Evolutionary conservation across 1,139 yeast species (phyloP), one percentile per base, ranked within the genome.

Genomic region (Lodderomyces elongisporus): DNA sequence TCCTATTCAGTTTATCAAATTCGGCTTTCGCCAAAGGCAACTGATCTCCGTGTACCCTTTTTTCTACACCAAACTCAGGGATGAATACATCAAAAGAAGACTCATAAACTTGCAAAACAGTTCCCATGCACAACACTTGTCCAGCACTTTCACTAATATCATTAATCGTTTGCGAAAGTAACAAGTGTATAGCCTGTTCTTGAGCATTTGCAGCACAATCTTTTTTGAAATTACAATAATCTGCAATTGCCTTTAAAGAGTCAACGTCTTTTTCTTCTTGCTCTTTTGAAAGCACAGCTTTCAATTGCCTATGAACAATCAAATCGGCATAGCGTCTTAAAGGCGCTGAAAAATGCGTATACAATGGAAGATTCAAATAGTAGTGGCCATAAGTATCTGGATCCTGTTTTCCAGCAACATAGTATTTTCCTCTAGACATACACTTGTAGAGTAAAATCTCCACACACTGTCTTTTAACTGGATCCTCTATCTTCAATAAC

Each of bases 11-110:
- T 51, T 81, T 83, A 52, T 85, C 93, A 56, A 84, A 91, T 54
- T 91, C 97, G 4, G 97, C 97, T 58, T 88, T 88, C 17, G 77
- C 79, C 42, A 91, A 66, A 12, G 98, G 98, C 37, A 91, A 67
- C 57, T 91, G 98, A 60, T 91, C 98, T 27, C 97, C 96, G 51
- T 91, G 98, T 17, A 91, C 97, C 50, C 98, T 77, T 61, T 91
- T 91, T 56, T 91, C 98, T 46, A 91, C 85, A 27, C 98, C 97
- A 61, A 89, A 82, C 47, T 87, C 96, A 1, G 97, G 97, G 41
- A 91, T 72, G 43, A 87, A 77, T 5, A 91, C 94, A 58, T 91
- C 98, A 62, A 91, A 91, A 2, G 97, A 87, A 2, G 96, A 85
- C 58, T 91, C 97, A 54, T 89, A 89, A 5, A 89, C 97, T 56